Percentiles rank a stretch among this genome's conserved stretches.
phyloP scores from a whole-genome alignment of 192 early-diverging fungal species.

The Thoreauomyces humboldtii region DNA sequence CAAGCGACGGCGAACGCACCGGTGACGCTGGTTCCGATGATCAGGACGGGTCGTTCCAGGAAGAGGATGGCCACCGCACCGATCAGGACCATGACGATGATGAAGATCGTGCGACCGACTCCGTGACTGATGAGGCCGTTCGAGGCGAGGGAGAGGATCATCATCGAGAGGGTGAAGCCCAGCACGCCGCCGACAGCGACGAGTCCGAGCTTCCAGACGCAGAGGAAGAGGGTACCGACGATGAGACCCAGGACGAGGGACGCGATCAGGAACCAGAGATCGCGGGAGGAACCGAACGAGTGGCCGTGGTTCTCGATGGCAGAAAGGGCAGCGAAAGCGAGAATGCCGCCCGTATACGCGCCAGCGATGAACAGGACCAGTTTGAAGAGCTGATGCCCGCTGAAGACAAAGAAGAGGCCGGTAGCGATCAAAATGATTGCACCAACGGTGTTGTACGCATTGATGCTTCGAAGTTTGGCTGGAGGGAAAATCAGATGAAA shows the following conservation, averaged over 20 bases:
- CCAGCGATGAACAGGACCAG: conserved; percentile 76
- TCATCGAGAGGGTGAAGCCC: conserved; percentile 74
- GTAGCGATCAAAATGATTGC: conserved; percentile 63
- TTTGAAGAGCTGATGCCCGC: conserved; percentile 64
- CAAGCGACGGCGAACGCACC: conserved; percentile 77
- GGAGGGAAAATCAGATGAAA: neutral
- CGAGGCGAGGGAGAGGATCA: conserved; percentile 62
- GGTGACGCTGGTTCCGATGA: conserved; percentile 70
- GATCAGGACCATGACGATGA: conserved; percentile 58
- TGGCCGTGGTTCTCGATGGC: conserved; percentile 40
- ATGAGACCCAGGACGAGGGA: conserved; percentile 60
- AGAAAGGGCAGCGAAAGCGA: conserved; percentile 50
- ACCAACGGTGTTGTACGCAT: conserved; percentile 35
- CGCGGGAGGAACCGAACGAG: conserved; percentile 41
- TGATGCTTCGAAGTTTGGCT: conserved; percentile 13
- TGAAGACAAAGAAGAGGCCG: conserved; percentile 67
- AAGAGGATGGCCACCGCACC: conserved; percentile 66
- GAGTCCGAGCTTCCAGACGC: conserved; percentile 70
- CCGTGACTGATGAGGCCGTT: conserved; percentile 62
- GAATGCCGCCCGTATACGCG: conserved; percentile 60
- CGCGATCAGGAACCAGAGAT: conserved; percentile 57
- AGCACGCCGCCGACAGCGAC: conserved; percentile 73
- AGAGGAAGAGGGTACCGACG: conserved; percentile 62
- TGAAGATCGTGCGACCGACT: conserved; percentile 68
- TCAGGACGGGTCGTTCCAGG: conserved; percentile 61